Base-by-base conservation (phyloP, 495 filamentous ascomycete genomes). In the Pyronema domesticum region DNA sequence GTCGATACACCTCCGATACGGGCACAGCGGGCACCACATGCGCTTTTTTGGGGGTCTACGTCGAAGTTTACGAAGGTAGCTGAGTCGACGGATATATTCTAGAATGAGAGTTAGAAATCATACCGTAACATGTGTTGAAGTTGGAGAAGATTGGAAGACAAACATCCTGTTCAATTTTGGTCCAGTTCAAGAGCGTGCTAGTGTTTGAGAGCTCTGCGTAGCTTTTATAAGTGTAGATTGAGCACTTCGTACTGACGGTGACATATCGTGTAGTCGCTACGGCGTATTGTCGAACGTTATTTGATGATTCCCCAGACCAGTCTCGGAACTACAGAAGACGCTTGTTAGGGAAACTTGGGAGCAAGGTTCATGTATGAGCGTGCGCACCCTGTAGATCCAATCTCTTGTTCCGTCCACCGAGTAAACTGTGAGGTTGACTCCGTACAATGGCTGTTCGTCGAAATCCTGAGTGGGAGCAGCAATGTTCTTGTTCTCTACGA, bases 1-100 rank as follows among this genome's bases (percentile, higher is more conserved):
- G 39, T 42, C 6, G 47, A 9, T 36, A 50, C 19, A 13, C 19
- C 47, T 13, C 30, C 30, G 47, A 50, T 36, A n/a, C 11, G 34
- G 18, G 23, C 30, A 34, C 47, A 50, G 47, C 47, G 47, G 9
- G 18, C 9, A 13, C 30, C 47, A 17, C 47, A 50, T 10, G 13
- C 3, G 47, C 36, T 35, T 11, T 34, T 36, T 13, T 1, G 1
- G 10, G 23, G 23, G 47, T 50, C 47, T 13, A 36, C 10, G 19
- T 50, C 47, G 47, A 50, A 50, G 30, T 50, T 50, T 50, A 50
- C 19, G 47, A 15, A 50, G 34, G 47, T 50, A 7, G 23, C 17
- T 17, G 45, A 14, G 45, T 47, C 45, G 10, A n/a, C 45, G 45
- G 45, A 19, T 1, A 47, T 19, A 30, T 30, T 30, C 23, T 30